Percentiles rank a stretch among this genome's conserved stretches.
Conservation (phyloP, 2,329 filamentous ascomycete genomes). For the Ophidiomyces ophidiicola region DNA sequence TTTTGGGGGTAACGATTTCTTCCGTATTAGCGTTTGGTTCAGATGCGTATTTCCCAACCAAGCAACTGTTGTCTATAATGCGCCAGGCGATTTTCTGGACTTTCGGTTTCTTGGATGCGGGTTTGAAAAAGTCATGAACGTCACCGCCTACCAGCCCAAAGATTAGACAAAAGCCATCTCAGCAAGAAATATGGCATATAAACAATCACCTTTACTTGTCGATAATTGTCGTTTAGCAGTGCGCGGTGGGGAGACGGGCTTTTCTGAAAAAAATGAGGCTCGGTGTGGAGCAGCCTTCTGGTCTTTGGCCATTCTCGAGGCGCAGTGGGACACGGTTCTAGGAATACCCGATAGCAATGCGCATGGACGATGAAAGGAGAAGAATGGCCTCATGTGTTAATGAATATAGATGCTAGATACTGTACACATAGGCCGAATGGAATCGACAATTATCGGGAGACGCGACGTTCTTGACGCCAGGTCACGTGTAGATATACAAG, state of each 20-base stretch:
- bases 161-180: not conserved
- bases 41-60: constrained; percentile 60
- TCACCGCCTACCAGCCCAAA: constrained; percentile 27
- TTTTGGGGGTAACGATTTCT: constrained; percentile 9
- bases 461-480: not conserved
- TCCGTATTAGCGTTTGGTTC: constrained; percentile 15
- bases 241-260: constrained; percentile 45
- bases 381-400: not conserved
- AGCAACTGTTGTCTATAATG: constrained; percentile 53
- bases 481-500: too few relatives aligned
- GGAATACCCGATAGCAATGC: not conserved
- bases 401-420: too few relatives aligned
- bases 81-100: constrained; percentile 63
- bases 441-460: too few relatives aligned
- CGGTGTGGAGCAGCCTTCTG: constrained; percentile 8
- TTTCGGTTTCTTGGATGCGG: constrained; percentile 69
- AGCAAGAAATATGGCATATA: not conserved
- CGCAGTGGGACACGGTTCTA: not conserved
- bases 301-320: not conserved
- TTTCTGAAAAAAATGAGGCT: not conserved
- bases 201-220: constrained; percentile 41
- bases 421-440: too few relatives aligned
- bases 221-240: constrained; percentile 42
- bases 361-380: not conserved
- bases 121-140: constrained; percentile 79